Percentiles rank a stretch among this genome's conserved stretches.
Evolutionary conservation across 2,329 filamentous ascomycete species (phyloP).

Genomic region (Thielaviopsis populi): DNA sequence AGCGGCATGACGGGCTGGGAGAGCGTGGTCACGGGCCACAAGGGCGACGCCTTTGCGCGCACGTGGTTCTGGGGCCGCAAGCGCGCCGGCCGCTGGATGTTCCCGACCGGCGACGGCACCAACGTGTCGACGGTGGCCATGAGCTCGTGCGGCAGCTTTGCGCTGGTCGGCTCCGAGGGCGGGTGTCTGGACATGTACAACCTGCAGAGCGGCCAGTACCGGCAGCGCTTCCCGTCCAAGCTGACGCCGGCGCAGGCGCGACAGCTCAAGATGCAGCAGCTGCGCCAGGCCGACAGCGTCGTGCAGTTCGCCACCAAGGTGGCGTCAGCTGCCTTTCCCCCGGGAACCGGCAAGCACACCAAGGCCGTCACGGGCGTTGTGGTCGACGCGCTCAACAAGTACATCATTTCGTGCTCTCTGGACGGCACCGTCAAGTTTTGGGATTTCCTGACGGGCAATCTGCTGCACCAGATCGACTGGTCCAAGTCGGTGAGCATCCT

Average conservation of each 20-base stretch:
- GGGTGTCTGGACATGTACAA: slow-evolving; percentile 93
- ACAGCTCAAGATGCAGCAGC: slow-evolving; percentile 53
- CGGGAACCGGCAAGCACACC: slow-evolving; percentile 57
- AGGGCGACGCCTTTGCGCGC: slow-evolving; percentile 65
- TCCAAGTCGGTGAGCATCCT: slow-evolving; percentile 43
- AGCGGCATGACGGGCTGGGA: slow-evolving; percentile 86
- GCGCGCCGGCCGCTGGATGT: slow-evolving; percentile 80
- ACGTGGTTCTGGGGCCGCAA: slow-evolving; percentile 99
- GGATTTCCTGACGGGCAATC: slow-evolving; percentile 74
- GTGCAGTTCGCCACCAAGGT: slow-evolving; percentile 33
- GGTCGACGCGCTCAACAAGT: slow-evolving; percentile 78
- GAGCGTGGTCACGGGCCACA: slow-evolving; percentile 86
- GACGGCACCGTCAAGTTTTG: slow-evolving; percentile 97
- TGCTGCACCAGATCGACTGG: slow-evolving; percentile 74
- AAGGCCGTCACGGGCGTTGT: slow-evolving; percentile 72
- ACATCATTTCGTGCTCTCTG: slow-evolving; percentile 68
- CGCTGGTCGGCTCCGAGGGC: slow-evolving; percentile 67
- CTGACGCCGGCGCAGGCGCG: slow-evolving; percentile 65
- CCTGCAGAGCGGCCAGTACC: slow-evolving; percentile 77
- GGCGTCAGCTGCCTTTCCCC: slow-evolving; percentile 30
- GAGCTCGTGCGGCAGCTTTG: slow-evolving; percentile 86
- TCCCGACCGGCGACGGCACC: slow-evolving; percentile 70
- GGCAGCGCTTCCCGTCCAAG: slow-evolving; percentile 71
- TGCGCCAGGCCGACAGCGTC: slow-evolving; percentile 43
- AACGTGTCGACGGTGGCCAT: slow-evolving; percentile 77